These are phyloP conservation scores for Tetraselmis chui DNA, from an alignment of 139 green algal species.

Conservation along the genomic window DNA sequence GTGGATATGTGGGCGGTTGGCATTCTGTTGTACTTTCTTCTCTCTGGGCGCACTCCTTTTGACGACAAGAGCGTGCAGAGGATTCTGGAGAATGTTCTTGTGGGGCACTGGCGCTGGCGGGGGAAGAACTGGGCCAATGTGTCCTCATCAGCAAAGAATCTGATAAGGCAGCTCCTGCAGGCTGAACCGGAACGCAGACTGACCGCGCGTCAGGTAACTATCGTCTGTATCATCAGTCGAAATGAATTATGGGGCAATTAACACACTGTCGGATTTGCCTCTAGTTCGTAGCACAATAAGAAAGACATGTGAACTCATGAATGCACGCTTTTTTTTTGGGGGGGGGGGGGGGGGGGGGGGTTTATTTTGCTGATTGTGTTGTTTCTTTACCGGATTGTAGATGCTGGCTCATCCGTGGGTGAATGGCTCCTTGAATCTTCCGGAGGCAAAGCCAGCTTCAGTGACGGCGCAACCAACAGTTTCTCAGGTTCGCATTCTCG, in stretches of 20 bases:
- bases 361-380: no score
- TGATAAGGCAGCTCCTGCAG: constrained; percentile 21
- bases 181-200: constrained; percentile 8
- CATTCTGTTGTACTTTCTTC: constrained; percentile 19
- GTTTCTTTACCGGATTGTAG: no score
- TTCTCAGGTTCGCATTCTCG: no score
- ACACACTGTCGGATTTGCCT: no score
- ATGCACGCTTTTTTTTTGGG: no score
- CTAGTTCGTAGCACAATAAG: no score
- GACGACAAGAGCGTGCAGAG: not conserved
- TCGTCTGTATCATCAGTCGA: no score
- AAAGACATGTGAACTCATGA: no score
- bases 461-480: no score
- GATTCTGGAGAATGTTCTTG: constrained; percentile 10
- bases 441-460: no score
- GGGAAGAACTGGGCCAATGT: constrained; percentile 2
- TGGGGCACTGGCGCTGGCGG: constrained; percentile 3
- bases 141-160: constrained; percentile 1
- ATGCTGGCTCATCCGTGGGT: not conserved
- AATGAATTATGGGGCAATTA: no score
- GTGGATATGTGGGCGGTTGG: constrained; percentile 31
- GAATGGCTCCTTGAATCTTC: not conserved
- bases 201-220: constrained; percentile 1
- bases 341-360: no score
- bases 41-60: constrained; percentile 24